A percentile compares a stretch with the other conserved stretches of the same genome.
Evolutionary conservation across 208 protist genomes (phyloP).

Genomic region (Trichomonas vaginalis): DNA sequence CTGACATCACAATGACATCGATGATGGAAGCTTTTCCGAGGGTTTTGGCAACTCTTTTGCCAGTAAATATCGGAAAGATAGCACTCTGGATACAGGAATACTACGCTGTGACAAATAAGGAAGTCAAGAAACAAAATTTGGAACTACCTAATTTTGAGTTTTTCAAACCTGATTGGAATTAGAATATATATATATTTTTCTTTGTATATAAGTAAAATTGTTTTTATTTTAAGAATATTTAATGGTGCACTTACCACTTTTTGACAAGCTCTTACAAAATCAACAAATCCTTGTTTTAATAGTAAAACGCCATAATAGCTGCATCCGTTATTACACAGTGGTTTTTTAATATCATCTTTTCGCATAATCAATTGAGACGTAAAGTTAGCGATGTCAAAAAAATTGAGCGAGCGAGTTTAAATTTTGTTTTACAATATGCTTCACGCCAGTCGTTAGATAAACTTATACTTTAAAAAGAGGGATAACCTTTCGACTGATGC

Average conservation of each 20-base stretch:
- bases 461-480: background rate
- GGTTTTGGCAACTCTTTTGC: background rate
- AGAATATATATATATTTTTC: too few species aligned
- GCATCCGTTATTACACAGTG: too few species aligned
- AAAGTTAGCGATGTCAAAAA: background rate
- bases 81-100: background rate
- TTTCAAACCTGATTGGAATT: background rate
- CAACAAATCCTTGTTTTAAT: too few species aligned
- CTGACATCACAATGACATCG: background rate
- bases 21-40: slow-evolving; percentile 4
- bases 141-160: background rate
- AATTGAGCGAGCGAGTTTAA: background rate
- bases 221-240: too few species aligned
- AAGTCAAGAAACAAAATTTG: background rate
- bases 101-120: too few species aligned
- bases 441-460: background rate
- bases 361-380: too few species aligned
- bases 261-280: too few species aligned
- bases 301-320: too few species aligned
- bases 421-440: background rate
- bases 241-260: too few species aligned
- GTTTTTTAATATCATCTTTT: too few species aligned
- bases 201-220: too few species aligned
- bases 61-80: background rate
- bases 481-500: background rate